A percentile compares a stretch with the other conserved stretches of the same genome.
Conservation (phyloP, 208 protist genomes). For the Balamuthia mandrillaris region DNA sequence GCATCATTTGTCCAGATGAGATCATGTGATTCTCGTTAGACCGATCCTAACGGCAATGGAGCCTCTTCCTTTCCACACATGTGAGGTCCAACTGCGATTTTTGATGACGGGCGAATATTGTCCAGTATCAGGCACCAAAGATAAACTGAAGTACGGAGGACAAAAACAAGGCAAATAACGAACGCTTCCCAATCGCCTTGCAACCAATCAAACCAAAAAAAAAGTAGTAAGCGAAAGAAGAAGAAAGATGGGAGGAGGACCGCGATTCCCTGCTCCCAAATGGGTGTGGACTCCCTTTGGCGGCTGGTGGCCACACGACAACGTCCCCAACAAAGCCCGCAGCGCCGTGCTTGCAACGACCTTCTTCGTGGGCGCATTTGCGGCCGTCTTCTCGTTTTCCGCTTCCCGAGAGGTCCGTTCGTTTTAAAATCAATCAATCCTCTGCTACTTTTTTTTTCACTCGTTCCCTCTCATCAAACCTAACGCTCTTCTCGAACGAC, state of each 20-base stretch:
- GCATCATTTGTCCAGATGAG: too few species aligned
- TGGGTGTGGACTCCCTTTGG: constrained; percentile 16
- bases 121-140: too few species aligned
- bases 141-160: too few species aligned
- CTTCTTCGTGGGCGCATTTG: neutral
- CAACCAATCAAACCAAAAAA: too few species aligned
- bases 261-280: constrained; percentile 9
- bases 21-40: too few species aligned
- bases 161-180: too few species aligned
- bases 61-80: too few species aligned
- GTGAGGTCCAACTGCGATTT: too few species aligned
- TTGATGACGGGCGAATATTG: too few species aligned
- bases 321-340: neutral
- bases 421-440: neutral
- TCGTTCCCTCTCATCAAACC: neutral
- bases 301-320: constrained; percentile 1
- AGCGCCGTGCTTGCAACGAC: neutral
- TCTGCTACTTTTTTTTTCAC: neutral
- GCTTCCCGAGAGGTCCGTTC: neutral
- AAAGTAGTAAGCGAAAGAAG: too few species aligned
- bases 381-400: neutral
- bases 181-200: too few species aligned
- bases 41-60: too few species aligned
- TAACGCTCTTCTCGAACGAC: neutral
- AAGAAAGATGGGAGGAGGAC: neutral